Evolutionary conservation across 2,329 filamentous ascomycete genomes (phyloP).

Genomic region (Metarhizium guizhouense): DNA sequence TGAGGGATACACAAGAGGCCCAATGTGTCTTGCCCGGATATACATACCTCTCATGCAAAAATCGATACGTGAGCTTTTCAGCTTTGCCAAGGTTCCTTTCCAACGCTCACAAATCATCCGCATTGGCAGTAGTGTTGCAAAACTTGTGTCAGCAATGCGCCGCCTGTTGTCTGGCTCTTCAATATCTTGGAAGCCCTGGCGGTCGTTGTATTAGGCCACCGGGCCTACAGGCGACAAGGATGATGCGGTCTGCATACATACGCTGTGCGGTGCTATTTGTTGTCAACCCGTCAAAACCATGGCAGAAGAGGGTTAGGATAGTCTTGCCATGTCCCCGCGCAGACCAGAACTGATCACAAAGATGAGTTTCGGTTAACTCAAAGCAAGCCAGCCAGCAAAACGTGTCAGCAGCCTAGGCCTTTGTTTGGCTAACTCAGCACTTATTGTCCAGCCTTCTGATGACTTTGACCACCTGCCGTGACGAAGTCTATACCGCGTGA

Average conservation of each 20-base stretch:
- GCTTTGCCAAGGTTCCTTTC: neutral
- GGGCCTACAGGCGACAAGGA: neutral
- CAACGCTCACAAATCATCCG: neutral
- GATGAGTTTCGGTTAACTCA: too few relatives aligned
- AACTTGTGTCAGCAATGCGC: neutral
- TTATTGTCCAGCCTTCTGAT: neutral
- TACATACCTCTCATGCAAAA: neutral
- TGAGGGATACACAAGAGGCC: neutral
- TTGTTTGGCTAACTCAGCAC: neutral
- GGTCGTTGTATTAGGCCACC: neutral
- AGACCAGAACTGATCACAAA: too few relatives aligned
- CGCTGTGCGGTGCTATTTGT: neutral
- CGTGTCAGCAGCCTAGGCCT: neutral
- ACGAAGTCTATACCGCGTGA: neutral
- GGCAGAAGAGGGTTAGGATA: too few relatives aligned
- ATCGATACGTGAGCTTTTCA: neutral
- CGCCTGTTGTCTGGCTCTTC: neutral
- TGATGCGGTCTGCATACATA: neutral
- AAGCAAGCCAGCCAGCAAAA: too few relatives aligned
- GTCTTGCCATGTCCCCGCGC: too few relatives aligned
- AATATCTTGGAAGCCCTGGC: neutral
- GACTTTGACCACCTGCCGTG: neutral
- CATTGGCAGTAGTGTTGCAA: neutral
- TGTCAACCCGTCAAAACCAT: too few relatives aligned
- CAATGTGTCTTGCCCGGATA: neutral